Conservation (phyloP, 352 stramenopile genomes). For the Phytophthora lateralis region DNA sequence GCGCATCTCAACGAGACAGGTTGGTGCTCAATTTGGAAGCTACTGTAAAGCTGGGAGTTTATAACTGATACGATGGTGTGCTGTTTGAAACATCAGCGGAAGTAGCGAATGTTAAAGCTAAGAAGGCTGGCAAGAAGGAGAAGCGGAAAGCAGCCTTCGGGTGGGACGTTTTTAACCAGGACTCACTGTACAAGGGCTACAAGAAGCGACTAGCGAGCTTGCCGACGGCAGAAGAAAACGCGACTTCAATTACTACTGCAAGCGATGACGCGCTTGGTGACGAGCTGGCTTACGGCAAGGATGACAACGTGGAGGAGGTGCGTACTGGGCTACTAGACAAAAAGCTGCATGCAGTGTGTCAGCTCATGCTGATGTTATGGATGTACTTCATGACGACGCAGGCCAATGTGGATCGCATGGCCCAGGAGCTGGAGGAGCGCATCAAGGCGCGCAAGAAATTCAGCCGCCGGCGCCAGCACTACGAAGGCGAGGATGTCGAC, state of each 20-base stretch:
- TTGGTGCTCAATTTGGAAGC: conserved; percentile 15
- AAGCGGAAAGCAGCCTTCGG: conserved; percentile 84
- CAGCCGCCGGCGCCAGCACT: conserved; percentile 71
- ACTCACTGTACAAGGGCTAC: conserved; percentile 85
- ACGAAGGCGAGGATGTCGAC: conserved; percentile 93
- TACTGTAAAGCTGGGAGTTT: background rate
- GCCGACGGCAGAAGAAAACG: conserved; percentile 36
- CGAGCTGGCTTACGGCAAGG: conserved; percentile 70
- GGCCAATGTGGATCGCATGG: conserved; percentile 76
- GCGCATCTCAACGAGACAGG: conserved; percentile 73
- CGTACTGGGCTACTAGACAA: conserved; percentile 7
- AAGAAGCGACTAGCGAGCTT: conserved; percentile 79
- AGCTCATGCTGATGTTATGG: conserved; percentile 6
- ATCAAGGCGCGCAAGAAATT: conserved; percentile 81
- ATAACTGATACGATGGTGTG: background rate
- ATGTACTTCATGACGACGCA: conserved; percentile 16
- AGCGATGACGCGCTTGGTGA: conserved; percentile 43
- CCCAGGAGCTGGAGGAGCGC: conserved; percentile 69
- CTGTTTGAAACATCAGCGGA: conserved; percentile 38
- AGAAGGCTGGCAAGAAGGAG: conserved; percentile 75
- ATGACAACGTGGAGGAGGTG: conserved; percentile 58
- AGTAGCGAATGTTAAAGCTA: conserved; percentile 56
- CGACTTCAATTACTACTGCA: conserved; percentile 12
- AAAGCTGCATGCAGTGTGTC: background rate
- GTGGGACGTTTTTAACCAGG: conserved; percentile 88